phyloP scores from a whole-genome alignment of 108 stramenopile species.

The Ochromonas danica region DNA sequence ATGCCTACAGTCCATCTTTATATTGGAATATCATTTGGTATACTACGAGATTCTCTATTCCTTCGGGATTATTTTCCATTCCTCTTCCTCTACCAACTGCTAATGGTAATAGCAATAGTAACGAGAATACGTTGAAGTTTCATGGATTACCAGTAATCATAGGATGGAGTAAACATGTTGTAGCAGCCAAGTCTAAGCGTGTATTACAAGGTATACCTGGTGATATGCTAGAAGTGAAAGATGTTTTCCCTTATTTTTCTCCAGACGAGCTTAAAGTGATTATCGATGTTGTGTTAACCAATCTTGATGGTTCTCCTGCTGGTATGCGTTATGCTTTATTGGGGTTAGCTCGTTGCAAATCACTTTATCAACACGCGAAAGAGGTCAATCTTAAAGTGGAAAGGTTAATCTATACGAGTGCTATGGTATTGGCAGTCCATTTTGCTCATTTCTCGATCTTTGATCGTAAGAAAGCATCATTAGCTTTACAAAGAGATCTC shows the following conservation, averaged over 20 bases:
- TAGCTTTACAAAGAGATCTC: too few relatives aligned
- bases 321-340: neutral
- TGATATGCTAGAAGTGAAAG: neutral
- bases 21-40: slow-evolving; percentile 33
- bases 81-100: too few relatives aligned
- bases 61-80: slow-evolving; percentile 2
- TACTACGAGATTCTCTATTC: neutral
- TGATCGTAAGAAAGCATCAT: neutral
- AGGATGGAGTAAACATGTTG: neutral
- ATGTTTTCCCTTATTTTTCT: neutral
- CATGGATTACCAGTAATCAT: neutral
- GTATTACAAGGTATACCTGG: neutral
- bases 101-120: neutral
- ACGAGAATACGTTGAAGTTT: neutral
- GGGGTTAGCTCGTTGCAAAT: neutral
- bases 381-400: neutral
- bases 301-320: neutral
- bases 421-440: neutral
- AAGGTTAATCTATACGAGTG: neutral
- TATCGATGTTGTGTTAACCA: neutral
- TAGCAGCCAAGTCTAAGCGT: neutral
- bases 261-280: neutral
- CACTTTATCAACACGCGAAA: neutral
- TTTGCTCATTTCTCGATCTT: neutral
- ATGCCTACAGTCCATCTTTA: neutral